Conservation (phyloP, 2,329 filamentous ascomycete species). For the Diplodia seriata region DNA sequence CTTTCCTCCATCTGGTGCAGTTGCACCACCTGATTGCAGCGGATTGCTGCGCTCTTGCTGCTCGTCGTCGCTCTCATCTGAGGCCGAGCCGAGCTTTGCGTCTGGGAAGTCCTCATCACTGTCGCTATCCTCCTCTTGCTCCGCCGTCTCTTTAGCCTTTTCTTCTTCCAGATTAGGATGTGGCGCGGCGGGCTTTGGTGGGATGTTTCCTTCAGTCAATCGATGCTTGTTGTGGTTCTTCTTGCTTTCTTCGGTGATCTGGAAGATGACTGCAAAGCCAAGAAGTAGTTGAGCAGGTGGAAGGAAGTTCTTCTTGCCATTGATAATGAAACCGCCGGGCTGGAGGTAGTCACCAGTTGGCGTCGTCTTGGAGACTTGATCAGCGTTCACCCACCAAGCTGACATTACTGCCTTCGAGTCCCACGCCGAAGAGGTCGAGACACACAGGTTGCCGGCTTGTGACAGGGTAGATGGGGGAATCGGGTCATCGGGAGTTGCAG, state of each 20-base stretch:
- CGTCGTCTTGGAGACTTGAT: slow-evolving; percentile 88
- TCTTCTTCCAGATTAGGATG: slow-evolving; percentile 30
- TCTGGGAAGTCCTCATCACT: slow-evolving; percentile 57
- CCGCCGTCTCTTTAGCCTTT: slow-evolving; percentile 37
- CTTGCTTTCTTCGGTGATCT: slow-evolving; percentile 87
- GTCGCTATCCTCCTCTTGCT: slow-evolving; percentile 44
- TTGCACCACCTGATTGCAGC: slow-evolving; percentile 43
- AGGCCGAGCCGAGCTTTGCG: slow-evolving; percentile 45
- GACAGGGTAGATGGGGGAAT: slow-evolving; percentile 90
- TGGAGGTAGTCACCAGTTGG: slow-evolving; percentile 80
- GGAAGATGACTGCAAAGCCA: slow-evolving; percentile 87
- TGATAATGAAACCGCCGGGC: slow-evolving; percentile 78
- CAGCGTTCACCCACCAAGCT: slow-evolving; percentile 91
- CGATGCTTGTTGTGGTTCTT: slow-evolving; percentile 79
- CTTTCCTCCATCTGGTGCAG: slow-evolving; percentile 27
- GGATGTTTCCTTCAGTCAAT: slow-evolving; percentile 50
- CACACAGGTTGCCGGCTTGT: slow-evolving; percentile 84
- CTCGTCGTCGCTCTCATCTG: slow-evolving; percentile 47
- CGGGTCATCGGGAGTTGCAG: slow-evolving; percentile 76
- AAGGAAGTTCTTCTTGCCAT: slow-evolving; percentile 88
- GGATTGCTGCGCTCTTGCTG: slow-evolving; percentile 48
- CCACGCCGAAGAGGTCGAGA: slow-evolving; percentile 90
- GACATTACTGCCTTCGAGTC: slow-evolving; percentile 95
- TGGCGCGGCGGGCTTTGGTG: slow-evolving; percentile 34
- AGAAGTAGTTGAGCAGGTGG: slow-evolving; percentile 86